Conservation (phyloP, 177 flowering plant genomes). For the Vitis hybrid region DNA sequence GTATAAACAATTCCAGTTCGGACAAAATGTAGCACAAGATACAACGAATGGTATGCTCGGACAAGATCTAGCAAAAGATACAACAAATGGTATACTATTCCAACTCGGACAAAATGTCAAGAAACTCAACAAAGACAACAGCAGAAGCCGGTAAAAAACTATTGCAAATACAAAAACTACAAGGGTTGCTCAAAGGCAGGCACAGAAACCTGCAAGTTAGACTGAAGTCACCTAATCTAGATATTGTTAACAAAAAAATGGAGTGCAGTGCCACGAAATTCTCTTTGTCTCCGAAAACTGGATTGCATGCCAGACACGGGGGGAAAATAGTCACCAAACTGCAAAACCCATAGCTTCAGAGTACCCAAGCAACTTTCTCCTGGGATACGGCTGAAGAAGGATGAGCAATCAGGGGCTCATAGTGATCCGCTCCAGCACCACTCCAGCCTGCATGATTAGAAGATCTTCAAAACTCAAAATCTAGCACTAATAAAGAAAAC, state of each 20-base stretch:
- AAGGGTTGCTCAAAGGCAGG: constrained; percentile 25
- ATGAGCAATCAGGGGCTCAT: constrained; percentile 86
- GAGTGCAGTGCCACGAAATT: constrained; percentile 12
- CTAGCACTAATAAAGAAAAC: no score
- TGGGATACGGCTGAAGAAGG: constrained; percentile 45
- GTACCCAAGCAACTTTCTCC: constrained; percentile 79
- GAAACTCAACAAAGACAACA: constrained; percentile 17
- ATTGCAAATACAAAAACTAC: constrained; percentile 13
- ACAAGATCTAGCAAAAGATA: constrained; percentile 21
- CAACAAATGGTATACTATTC: constrained; percentile 26
- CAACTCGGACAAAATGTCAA: constrained; percentile 14
- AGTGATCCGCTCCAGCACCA: constrained; percentile 93
- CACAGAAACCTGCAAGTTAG: constrained; percentile 15
- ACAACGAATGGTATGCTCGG: neutral
- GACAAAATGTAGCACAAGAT: neutral
- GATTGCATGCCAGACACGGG: constrained; percentile 20
- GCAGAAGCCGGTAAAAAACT: constrained; percentile 26
- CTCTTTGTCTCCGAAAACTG: constrained; percentile 16
- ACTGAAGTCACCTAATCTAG: constrained; percentile 12
- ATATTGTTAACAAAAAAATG: constrained; percentile 13
- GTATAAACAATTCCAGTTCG: no score
- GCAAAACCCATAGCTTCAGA: constrained; percentile 35
- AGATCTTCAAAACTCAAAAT: neutral
- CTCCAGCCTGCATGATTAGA: constrained; percentile 67
- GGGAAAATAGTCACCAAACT: constrained; percentile 35